Evolutionary conservation across 129 eudicot species (phyloP).

Genomic region (Chrysanthemum lavandulifolium): DNA sequence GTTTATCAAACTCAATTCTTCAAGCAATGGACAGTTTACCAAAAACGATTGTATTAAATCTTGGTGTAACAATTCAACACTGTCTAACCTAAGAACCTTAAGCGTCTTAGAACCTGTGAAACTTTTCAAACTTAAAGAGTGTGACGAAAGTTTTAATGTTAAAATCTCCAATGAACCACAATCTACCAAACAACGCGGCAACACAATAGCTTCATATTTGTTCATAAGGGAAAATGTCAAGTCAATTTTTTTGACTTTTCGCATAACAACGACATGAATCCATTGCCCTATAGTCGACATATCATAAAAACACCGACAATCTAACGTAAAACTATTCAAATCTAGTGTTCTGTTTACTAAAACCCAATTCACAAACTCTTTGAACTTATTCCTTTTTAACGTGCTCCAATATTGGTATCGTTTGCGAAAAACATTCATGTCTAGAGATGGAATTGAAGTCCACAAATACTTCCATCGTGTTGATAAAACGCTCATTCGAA

Average conservation of each 20-base stretch:
- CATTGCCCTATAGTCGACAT: too few relatives aligned
- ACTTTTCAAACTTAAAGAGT: constrained; percentile 1
- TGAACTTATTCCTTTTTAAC: too few relatives aligned
- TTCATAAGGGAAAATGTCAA: neutral
- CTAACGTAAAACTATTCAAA: too few relatives aligned
- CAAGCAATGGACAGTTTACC: constrained; percentile 9
- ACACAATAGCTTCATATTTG: neutral
- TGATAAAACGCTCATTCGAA: too few relatives aligned
- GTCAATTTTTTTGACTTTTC: constrained; percentile 20
- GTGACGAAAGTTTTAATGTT: neutral
- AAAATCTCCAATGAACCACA: constrained; percentile 17
- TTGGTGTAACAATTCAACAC: neutral
- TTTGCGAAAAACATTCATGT: too few relatives aligned
- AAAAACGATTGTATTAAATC: constrained; percentile 1
- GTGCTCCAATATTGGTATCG: too few relatives aligned
- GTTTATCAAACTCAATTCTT: constrained; percentile 28
- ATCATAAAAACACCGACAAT: too few relatives aligned
- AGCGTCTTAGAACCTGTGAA: constrained; percentile 13
- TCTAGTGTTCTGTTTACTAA: too few relatives aligned
- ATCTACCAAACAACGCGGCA: constrained; percentile 11
- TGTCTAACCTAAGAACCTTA: constrained; percentile 24
- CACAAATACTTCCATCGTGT: too few relatives aligned
- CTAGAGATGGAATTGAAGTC: too few relatives aligned
- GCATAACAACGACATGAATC: neutral
- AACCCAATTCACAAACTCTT: too few relatives aligned